Evolutionary conservation across 305 asterid genomes (phyloP), one percentile per base, ranked within the genome.

Genomic region (Solanum chacoense): DNA sequence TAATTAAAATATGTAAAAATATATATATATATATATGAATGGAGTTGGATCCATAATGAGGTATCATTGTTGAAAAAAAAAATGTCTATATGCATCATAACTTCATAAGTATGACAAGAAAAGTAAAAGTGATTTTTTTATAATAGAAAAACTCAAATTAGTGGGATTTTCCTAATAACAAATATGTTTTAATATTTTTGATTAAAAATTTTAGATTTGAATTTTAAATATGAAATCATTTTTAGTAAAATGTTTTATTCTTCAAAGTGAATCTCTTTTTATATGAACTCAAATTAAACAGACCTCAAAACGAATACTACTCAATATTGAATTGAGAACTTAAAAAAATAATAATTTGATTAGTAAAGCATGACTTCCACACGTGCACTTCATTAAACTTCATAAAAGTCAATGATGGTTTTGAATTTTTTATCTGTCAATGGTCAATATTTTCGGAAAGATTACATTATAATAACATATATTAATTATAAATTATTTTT

Each of bases 341-440:
- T 65, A 0, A 0, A 13, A 13, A 71, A 37, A 8, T 1, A 3
- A 73, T 9, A 84, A 88, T 28, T 83, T 90, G 77, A 91, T 90
- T 85, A 76, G 87, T 90, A 42, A 81, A 81, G 28, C 18, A 80
- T 11, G 37, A 69, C 90, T 71, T 90, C 90, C 94, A 85, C 96
- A 91, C 96, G 93, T 93, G 95, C 94, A 88, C 86, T 88, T 93
- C 90, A 90, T 91, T 88, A 78, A 34, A 92, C 77, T 6, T 24
- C 37, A 8, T 74, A 65, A 65, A 74, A 59, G 87, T 81, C 85
- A 71, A 38, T 32, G 45, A 34, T 34, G 7, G n/a, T 18, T 38
- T 74, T 29, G 34, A 32, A 37, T 37, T 9, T 37, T 37, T 37
- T 0, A 37, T 37, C 18, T 31, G 34, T 78, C 6, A 18, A 20